These are phyloP conservation scores for Piper longum DNA, from an alignment of 164 flowering plant species.

Conservation along the genomic window DNA sequence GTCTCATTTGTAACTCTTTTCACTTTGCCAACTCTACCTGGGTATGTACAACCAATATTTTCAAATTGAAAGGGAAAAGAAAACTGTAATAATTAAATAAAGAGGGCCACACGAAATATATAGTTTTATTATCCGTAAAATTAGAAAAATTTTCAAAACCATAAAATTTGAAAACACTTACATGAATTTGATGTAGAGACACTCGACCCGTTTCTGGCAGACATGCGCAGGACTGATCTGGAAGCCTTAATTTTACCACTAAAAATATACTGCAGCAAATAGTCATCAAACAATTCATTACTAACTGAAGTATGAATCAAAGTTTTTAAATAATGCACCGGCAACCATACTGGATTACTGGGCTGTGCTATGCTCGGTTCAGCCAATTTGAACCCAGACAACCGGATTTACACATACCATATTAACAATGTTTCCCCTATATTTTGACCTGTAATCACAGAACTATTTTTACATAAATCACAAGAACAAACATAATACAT, in stretches of 20 bases:
- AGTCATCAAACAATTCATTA: neutral
- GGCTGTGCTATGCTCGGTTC: too few relatives aligned
- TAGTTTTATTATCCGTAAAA: neutral
- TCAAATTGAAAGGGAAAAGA: neutral
- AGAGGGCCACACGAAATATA: neutral
- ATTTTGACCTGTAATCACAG: too few relatives aligned
- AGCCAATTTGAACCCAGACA: too few relatives aligned
- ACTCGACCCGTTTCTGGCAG: neutral
- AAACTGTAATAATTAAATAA: neutral
- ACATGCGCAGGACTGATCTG: neutral
- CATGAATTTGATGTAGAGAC: neutral
- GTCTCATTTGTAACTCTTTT: slow-evolving; percentile 85
- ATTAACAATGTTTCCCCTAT: too few relatives aligned
- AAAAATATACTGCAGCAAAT: neutral
- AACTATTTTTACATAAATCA: too few relatives aligned
- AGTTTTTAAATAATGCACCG: too few relatives aligned
- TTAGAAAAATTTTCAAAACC: neutral
- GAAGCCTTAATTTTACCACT: neutral
- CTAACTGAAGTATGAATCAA: neutral
- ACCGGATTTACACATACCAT: too few relatives aligned
- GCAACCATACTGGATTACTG: too few relatives aligned
- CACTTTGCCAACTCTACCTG: slow-evolving; percentile 71
- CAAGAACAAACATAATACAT: too few relatives aligned
- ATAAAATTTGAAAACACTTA: neutral
- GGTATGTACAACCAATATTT: neutral